Conservation (phyloP, 2,329 filamentous ascomycete species). For the Calonectria multiphialidica region DNA sequence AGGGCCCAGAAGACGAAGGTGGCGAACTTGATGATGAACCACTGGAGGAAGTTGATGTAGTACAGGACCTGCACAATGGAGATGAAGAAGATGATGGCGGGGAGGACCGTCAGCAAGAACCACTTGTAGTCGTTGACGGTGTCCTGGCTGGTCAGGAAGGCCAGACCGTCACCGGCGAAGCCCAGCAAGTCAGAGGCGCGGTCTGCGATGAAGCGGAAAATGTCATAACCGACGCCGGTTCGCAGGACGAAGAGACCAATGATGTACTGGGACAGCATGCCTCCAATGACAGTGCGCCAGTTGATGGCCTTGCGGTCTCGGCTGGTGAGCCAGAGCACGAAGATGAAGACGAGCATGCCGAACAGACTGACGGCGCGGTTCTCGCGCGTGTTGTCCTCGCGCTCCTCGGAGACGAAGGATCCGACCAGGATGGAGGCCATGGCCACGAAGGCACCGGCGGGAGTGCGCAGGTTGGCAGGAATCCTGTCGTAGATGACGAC, state of each 20-base stretch:
- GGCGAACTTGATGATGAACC: conserved; percentile 90
- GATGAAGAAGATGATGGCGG: conserved; percentile 96
- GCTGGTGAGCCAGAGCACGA: conserved; percentile 77
- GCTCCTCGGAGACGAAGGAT: conserved; percentile 79
- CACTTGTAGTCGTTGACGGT: conserved; percentile 63
- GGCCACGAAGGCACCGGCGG: conserved; percentile 72
- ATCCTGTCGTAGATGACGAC: conserved; percentile 70
- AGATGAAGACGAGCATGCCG: conserved; percentile 79
- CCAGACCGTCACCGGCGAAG: conserved; percentile 79
- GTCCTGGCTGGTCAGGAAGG: conserved; percentile 68
- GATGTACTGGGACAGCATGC: conserved; percentile 90
- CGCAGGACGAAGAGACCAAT: conserved; percentile 90
- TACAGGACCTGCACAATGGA: conserved; percentile 90
- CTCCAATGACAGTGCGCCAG: conserved; percentile 87
- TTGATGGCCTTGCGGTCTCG: conserved; percentile 72
- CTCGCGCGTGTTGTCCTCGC: conserved; percentile 79
- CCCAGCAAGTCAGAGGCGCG: conserved; percentile 81
- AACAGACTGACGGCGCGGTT: conserved; percentile 87
- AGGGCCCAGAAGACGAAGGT: conserved; percentile 93
- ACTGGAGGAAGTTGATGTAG: conserved; percentile 85
- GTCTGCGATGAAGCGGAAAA: conserved; percentile 88
- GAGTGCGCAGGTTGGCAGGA: conserved; percentile 74
- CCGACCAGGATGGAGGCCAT: conserved; percentile 82
- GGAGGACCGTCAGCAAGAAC: conserved; percentile 86
- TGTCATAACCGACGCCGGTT: conserved; percentile 85